These are phyloP conservation scores for Epichloe elymi DNA, from an alignment of 2,329 filamentous ascomycete genomes.

Conservation along the genomic window DNA sequence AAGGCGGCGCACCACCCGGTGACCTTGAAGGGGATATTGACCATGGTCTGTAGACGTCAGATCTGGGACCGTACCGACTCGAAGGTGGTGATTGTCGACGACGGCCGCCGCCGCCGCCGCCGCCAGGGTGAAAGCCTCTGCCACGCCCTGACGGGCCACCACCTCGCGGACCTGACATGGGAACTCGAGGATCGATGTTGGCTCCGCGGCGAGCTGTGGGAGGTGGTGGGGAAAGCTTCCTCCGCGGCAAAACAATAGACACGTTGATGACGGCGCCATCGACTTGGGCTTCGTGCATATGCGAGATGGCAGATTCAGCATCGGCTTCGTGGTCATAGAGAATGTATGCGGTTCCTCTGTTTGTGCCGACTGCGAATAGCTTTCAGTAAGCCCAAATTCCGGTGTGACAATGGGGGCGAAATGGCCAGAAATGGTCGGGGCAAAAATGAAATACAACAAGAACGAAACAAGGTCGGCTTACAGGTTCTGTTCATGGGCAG, in stretches of 20 bases:
- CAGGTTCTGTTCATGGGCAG: constrained; percentile 80
- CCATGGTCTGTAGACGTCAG: constrained; percentile 50
- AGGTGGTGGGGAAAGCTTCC: constrained; percentile 70
- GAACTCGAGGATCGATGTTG: constrained; percentile 39
- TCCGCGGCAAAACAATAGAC: constrained; percentile 73
- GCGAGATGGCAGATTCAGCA: constrained; percentile 77
- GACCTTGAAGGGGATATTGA: constrained; percentile 33
- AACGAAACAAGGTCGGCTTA: constrained; percentile 28
- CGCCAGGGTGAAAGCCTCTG: constrained; percentile 19
- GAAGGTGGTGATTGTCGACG: constrained; percentile 24
- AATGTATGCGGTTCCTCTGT: constrained; percentile 88
- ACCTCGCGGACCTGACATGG: constrained; percentile 19
- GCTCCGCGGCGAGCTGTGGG: constrained; percentile 53
- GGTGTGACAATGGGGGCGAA: not conserved
- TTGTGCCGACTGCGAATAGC: constrained; percentile 56
- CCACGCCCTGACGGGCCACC: constrained; percentile 14
- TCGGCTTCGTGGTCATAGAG: constrained; percentile 64
- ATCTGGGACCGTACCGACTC: constrained; percentile 27
- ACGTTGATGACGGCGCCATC: constrained; percentile 76
- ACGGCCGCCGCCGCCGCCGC: constrained; percentile 17
- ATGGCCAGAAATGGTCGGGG: not conserved
- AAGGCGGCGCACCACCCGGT: constrained; percentile 27
- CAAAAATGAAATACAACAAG: not conserved
- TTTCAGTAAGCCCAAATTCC: not conserved
- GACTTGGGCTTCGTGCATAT: constrained; percentile 96